These are phyloP conservation scores for Leccinum uliginosum DNA, from an alignment of 768 basidiomycete species.

Conservation along the genomic window DNA sequence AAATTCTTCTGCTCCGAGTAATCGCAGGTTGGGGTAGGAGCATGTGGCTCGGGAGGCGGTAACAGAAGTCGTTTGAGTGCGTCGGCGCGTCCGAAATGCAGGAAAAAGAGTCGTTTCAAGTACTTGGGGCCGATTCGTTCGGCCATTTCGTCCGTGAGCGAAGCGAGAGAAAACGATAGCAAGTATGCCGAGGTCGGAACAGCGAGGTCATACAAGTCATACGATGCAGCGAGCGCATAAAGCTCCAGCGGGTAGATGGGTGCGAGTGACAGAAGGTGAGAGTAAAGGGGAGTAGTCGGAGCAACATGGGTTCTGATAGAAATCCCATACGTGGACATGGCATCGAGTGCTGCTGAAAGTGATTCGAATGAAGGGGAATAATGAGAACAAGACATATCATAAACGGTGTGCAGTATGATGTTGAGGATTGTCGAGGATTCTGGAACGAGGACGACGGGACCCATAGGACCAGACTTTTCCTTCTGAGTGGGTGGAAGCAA, in stretches of 20 bases:
- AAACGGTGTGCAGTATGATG: conserved; percentile 66
- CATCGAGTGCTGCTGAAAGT: conserved; percentile 52
- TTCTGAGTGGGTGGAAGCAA: conserved; percentile 46
- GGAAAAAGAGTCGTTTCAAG: conserved; percentile 75
- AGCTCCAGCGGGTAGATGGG: conserved; percentile 66
- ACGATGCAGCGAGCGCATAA: conserved; percentile 64
- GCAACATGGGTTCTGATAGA: conserved; percentile 42
- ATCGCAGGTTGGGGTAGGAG: conserved; percentile 66
- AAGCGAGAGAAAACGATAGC: conserved; percentile 63
- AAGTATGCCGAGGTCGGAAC: conserved; percentile 72
- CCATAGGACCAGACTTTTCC: conserved; percentile 38
- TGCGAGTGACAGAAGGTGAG: conserved; percentile 61
- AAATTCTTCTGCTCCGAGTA: conserved; percentile 74
- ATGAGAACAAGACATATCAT: conserved; percentile 69
- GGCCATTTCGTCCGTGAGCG: conserved; percentile 67
- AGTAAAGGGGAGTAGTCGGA: conserved; percentile 53
- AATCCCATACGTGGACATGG: conserved; percentile 59
- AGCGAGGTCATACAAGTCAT: conserved; percentile 70
- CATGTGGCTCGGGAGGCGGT: conserved; percentile 70
- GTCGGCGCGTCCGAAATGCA: conserved; percentile 79
- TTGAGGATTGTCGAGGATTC: conserved; percentile 64
- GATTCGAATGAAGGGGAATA: conserved; percentile 66
- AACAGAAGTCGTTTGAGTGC: conserved; percentile 76
- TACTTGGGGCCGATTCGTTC: conserved; percentile 70
- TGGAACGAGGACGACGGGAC: conserved; percentile 53